Evolutionary conservation across 805 yeast species (phyloP).

Genomic region (Ogataea siamensis): DNA sequence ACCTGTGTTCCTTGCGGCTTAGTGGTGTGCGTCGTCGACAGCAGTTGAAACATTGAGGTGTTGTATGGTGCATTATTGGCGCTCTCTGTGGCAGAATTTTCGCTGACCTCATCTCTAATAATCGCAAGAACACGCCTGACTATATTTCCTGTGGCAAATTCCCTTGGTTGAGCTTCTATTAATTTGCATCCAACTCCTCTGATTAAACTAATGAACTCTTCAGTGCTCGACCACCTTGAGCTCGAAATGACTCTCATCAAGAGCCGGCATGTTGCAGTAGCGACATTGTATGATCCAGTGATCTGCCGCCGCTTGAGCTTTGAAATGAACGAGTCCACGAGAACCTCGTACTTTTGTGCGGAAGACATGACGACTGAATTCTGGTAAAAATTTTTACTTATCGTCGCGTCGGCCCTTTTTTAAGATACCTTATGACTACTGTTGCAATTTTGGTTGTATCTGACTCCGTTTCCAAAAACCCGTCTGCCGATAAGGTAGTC

Average conservation of each 20-base stretch:
- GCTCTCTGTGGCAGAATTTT: conserved; percentile 23
- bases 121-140: conserved; percentile 84
- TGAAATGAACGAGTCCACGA: conserved; percentile 34
- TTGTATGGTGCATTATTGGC: conserved; percentile 52
- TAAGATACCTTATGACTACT: conserved; percentile 2
- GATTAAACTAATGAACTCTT: conserved; percentile 67
- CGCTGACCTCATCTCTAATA: conserved; percentile 81
- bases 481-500: conserved; percentile 34
- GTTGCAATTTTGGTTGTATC: conserved; percentile 41
- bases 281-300: conserved; percentile 75
- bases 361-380: conserved; percentile 13
- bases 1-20: conserved; percentile 22
- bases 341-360: conserved; percentile 29
- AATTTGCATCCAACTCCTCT: conserved; percentile 70
- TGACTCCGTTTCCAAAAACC: conserved; percentile 38
- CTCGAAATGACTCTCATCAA: conserved; percentile 85
- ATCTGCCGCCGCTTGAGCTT: conserved; percentile 82
- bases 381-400: conserved; percentile 5
- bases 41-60: conserved; percentile 82
- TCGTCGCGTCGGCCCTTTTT: conserved; percentile 7
- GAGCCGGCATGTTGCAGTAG: conserved; percentile 83
- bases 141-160: conserved; percentile 85
- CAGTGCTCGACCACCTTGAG: conserved; percentile 80
- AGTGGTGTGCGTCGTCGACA: conserved; percentile 46
- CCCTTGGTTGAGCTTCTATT: conserved; percentile 82